Evolutionary conservation across 305 asterid genomes (phyloP).

Genomic region (Solanum hybrid): DNA sequence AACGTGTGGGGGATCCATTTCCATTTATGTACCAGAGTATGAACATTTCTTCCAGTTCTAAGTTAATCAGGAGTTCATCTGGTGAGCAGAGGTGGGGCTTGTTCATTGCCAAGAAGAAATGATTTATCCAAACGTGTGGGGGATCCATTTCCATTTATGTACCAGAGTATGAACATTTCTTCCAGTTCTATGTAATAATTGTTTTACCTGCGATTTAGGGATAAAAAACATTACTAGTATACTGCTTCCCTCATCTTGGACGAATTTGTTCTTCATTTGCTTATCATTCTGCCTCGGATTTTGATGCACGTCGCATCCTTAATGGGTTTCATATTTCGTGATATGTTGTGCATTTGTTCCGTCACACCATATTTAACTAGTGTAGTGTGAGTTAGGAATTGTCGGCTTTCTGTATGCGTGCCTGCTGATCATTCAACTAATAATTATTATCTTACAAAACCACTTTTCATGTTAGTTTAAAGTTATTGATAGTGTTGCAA

Average conservation of each 20-base stretch:
- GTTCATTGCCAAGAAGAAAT: constrained; percentile 65
- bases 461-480: not conserved
- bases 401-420: not conserved
- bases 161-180: not conserved
- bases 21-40: too few species aligned
- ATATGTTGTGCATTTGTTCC: not conserved
- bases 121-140: constrained; percentile 3
- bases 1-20: too few species aligned
- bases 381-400: not conserved
- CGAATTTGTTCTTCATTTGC: not conserved
- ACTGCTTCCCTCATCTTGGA: not conserved
- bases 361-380: not conserved
- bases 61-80: constrained; percentile 66
- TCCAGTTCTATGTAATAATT: not conserved
- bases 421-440: not conserved
- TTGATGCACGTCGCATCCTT: not conserved
- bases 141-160: not conserved
- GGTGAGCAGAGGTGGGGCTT: constrained; percentile 99
- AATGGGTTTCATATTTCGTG: not conserved
- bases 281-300: not conserved
- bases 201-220: not conserved
- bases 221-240: not conserved
- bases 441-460: not conserved
- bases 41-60: constrained; percentile 11
- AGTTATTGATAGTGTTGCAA: not conserved